phyloP scores from a whole-genome alignment of 768 basidiomycete species.

The Amanita jacksonii region DNA sequence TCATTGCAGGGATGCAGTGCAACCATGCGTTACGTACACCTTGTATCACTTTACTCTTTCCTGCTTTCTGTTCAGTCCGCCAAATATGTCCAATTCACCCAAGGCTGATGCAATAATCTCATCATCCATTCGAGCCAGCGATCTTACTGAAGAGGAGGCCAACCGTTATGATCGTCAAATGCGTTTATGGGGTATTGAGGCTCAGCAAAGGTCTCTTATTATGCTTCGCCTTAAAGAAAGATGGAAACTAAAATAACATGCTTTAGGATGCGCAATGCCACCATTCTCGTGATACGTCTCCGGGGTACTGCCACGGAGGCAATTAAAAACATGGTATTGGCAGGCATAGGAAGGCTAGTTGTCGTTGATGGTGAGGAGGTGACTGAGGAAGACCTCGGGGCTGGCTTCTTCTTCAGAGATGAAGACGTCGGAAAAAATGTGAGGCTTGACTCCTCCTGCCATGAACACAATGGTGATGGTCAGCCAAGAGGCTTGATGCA shows the following conservation, averaged over 20 bases:
- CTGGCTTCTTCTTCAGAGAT: slow-evolving; percentile 90
- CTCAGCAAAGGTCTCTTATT: slow-evolving; percentile 77
- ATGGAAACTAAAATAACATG: slow-evolving; percentile 11
- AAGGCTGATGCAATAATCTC: neutral
- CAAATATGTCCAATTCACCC: too few relatives aligned
- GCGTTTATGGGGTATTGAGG: slow-evolving; percentile 95
- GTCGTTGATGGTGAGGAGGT: slow-evolving; percentile 76
- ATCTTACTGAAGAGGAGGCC: slow-evolving; percentile 59
- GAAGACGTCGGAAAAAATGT: slow-evolving; percentile 90
- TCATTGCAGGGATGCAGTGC: too few relatives aligned
- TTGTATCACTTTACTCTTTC: too few relatives aligned
- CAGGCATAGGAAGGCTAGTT: slow-evolving; percentile 87
- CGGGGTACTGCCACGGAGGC: slow-evolving; percentile 85
- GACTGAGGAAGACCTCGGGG: slow-evolving; percentile 77
- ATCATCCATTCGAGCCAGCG: slow-evolving; percentile 26
- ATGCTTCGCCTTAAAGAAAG: neutral
- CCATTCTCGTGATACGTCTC: slow-evolving; percentile 73
- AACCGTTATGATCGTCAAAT: slow-evolving; percentile 96
- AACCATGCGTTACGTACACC: neutral
- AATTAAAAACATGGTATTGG: slow-evolving; percentile 95
- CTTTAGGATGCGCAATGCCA: slow-evolving; percentile 86
- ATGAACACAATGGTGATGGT: slow-evolving; percentile 32
- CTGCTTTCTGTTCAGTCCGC: neutral
- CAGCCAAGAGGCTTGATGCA: slow-evolving; percentile 70
- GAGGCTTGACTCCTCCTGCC: slow-evolving; percentile 17